Conservation (phyloP, 1,284 basidiomycete genomes). For the Moesziomyces parantarcticus region DNA sequence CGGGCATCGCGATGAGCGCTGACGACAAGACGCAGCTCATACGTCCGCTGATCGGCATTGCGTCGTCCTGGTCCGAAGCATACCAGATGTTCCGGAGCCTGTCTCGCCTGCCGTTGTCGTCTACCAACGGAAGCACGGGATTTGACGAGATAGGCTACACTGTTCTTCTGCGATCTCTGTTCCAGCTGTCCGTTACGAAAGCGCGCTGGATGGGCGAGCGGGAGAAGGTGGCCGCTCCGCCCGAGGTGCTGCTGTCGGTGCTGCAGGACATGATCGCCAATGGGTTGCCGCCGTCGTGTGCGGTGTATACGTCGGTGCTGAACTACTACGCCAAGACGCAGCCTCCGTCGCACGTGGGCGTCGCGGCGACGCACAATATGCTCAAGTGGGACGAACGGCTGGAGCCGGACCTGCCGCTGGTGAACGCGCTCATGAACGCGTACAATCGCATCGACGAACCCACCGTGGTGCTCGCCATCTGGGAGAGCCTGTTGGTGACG, state of each 20-base stretch:
- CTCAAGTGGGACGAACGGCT: slow-evolving; percentile 81
- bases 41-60: slow-evolving; percentile 24
- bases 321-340: slow-evolving; percentile 69
- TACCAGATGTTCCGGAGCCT: slow-evolving; percentile 39
- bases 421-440: slow-evolving; percentile 89
- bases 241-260: slow-evolving; percentile 79
- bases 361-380: slow-evolving; percentile 80
- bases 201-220: neutral
- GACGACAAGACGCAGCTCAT: slow-evolving; percentile 20
- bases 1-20: slow-evolving; percentile 16
- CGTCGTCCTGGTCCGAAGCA: slow-evolving; percentile 40
- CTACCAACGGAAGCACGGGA: neutral
- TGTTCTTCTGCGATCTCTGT: slow-evolving; percentile 19
- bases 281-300: slow-evolving; percentile 73
- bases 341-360: slow-evolving; percentile 34
- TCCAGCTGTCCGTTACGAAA: slow-evolving; percentile 14
- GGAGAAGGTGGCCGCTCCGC: slow-evolving; percentile 70
- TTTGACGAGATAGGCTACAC: slow-evolving; percentile 25
- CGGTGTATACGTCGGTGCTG: slow-evolving; percentile 81
- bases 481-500: slow-evolving; percentile 76
- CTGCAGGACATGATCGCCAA: slow-evolving; percentile 83
- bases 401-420: slow-evolving; percentile 79
- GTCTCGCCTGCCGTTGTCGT: slow-evolving; percentile 9
- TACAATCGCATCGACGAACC: slow-evolving; percentile 82
- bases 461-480: slow-evolving; percentile 79